A percentile compares a stretch with the other conserved stretches of the same genome.
These are phyloP conservation scores for Corymbia citriodora DNA, from an alignment of 441 rosid genomes.

Conservation along the genomic window DNA sequence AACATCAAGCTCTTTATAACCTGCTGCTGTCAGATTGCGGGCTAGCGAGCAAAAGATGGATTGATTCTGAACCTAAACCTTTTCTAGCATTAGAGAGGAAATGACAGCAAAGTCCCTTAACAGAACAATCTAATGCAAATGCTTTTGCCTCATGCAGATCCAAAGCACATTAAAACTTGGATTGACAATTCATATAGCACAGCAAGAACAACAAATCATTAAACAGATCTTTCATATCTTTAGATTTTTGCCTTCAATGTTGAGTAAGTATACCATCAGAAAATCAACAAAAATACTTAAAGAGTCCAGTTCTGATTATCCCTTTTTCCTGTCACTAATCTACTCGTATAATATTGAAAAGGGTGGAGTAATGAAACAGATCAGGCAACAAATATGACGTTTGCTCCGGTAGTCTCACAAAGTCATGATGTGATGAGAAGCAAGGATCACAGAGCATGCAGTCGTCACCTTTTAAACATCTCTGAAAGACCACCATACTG, in stretches of 20 bases:
- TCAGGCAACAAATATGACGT: background rate
- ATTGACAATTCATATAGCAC: background rate
- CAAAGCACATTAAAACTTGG: background rate
- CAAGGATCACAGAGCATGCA: background rate
- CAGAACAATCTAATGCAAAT: background rate
- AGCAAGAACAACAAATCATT: background rate
- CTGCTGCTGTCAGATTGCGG: background rate
- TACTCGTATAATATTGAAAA: background rate
- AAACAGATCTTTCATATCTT: background rate
- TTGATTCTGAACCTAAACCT: background rate
- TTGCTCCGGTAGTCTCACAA: background rate
- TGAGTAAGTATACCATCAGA: background rate
- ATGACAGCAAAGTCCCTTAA: background rate
- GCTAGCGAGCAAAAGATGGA: background rate
- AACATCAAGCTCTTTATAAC: background rate
- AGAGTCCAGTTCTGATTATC: background rate
- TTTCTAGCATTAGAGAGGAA: background rate
- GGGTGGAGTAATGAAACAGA: background rate
- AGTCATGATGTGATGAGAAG: background rate
- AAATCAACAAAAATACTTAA: background rate
- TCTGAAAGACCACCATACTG: slow-evolving; percentile 66
- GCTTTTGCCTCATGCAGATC: background rate
- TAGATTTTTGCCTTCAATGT: background rate
- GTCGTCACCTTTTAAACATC: slow-evolving; percentile 77
- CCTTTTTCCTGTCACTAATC: background rate